Evolutionary conservation across 2,329 filamentous ascomycete species (phyloP), one percentile per base, ranked within the genome.

Genomic region (Purpureocillium takamizusanense): DNA sequence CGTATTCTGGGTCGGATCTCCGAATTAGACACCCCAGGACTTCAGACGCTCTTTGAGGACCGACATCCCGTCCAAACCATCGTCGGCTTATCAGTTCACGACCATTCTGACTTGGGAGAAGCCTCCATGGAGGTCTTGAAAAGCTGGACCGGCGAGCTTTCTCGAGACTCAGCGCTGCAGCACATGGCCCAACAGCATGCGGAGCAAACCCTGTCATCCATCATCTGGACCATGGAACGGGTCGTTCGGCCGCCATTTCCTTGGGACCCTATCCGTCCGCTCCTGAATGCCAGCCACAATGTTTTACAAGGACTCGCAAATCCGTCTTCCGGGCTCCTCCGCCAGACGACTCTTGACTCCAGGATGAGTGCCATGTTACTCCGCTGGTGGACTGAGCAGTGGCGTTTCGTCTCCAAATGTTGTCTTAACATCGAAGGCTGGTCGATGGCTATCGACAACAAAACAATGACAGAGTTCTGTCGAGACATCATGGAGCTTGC

Each of bases 401-500:
- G 94, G 94, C 73, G 76, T 40, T 81, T 80, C 33, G 70, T 97
- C 32, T 82, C 81, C 31, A 81, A 83, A 40, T 85, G 90, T 13
- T 95, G 95, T 52, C 70, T 78, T 31, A 79, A 82, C 43, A 94
- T 89, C 3, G 88, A 95, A 54, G 66, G 67, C 10, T 98, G 92
- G 92, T 87, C 86, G 46, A 67, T 76, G 12, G 74, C 74, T 4
- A 78, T 86, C 42, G 81, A 90, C 36, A 92, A 87, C 55, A 62
- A 69, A 15, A 69, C 77, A 38, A 89, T 98, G 86, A 82, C 88
- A 51, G 81, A 95, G 41, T 95, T 97, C 52, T 95, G 89, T 55
- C 81, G 92, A 47, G 87, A 95, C 54, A 85, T 86, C 12, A 98
- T 98, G 77, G 87, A 97, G 51, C 85, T 95, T 53, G 89, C 90